Evolutionary conservation across 2,329 filamentous ascomycete species (phyloP).

Genomic region (Diplodia sapinea): DNA sequence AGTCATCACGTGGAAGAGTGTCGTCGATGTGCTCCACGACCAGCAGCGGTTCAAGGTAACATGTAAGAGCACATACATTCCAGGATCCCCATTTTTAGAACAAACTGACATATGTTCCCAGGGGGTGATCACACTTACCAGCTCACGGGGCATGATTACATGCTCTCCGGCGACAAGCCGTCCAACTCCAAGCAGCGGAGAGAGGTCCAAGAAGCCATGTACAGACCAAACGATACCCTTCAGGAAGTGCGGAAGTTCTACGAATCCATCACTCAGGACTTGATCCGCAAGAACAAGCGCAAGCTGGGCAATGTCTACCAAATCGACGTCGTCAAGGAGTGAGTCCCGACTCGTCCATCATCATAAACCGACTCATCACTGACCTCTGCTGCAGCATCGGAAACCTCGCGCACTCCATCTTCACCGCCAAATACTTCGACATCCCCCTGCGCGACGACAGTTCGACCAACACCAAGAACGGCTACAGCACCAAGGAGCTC

Average conservation of each 20-base stretch:
- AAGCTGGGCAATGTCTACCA: slow-evolving; percentile 43
- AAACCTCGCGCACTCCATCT: slow-evolving; percentile 41
- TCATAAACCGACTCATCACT: not conserved
- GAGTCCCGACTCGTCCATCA: not conserved
- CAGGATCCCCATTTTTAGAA: not conserved
- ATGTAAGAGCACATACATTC: slow-evolving; percentile 26
- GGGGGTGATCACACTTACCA: slow-evolving; percentile 38
- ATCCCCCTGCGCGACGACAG: slow-evolving; percentile 37
- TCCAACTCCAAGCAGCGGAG: slow-evolving; percentile 34
- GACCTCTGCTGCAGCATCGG: slow-evolving; percentile 33
- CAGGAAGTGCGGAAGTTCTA: slow-evolving; percentile 37
- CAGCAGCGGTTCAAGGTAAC: slow-evolving; percentile 41
- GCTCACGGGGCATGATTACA: slow-evolving; percentile 38
- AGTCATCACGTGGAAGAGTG: slow-evolving; percentile 37
- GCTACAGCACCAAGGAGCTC: slow-evolving; percentile 37
- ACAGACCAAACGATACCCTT: slow-evolving; percentile 34
- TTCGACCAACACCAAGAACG: slow-evolving; percentile 33
- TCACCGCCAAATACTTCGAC: slow-evolving; percentile 40
- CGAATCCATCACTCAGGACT: slow-evolving; percentile 36
- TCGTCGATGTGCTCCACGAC: slow-evolving; percentile 38
- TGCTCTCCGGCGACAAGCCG: slow-evolving; percentile 35
- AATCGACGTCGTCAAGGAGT: slow-evolving; percentile 40
- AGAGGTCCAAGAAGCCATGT: slow-evolving; percentile 33
- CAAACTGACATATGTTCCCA: not conserved
- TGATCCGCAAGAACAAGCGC: slow-evolving; percentile 41